Evolutionary conservation across 2,329 filamentous ascomycete species (phyloP).

Genomic region (Epichloe glyceriae): DNA sequence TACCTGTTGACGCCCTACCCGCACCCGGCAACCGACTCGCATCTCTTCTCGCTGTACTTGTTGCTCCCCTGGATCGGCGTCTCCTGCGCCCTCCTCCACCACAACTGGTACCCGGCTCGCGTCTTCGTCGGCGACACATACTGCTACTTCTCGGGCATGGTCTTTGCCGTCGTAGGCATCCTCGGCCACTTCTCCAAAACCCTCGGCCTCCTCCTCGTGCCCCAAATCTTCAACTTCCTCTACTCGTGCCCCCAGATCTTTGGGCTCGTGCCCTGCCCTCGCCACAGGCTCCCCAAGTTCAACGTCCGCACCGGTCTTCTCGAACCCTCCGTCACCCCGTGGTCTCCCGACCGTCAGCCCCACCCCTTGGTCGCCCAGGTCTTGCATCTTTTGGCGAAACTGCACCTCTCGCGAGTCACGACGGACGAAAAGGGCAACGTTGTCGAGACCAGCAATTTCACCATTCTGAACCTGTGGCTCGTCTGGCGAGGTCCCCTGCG

Average conservation of each 20-base stretch:
- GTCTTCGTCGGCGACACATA: conserved; percentile 98
- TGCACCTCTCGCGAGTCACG: conserved; percentile 56
- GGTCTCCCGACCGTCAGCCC: conserved; percentile 55
- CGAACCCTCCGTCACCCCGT: conserved; percentile 75
- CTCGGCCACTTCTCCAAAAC: conserved; percentile 98
- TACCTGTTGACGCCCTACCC: conserved; percentile 77
- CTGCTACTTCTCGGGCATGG: conserved; percentile 99
- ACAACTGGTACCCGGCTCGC: conserved; percentile 92
- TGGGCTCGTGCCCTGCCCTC: conserved; percentile 77
- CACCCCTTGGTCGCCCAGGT: conserved; percentile 45
- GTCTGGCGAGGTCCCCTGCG: conserved; percentile 87
- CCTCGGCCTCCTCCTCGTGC: conserved; percentile 75
- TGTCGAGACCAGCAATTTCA: conserved; percentile 76
- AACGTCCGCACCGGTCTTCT: conserved; percentile 73
- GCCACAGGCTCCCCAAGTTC: conserved; percentile 82
- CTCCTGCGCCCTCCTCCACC: conserved; percentile 68
- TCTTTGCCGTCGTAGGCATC: conserved; percentile 94
- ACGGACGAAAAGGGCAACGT: conserved; percentile 57
- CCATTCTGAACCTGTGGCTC: conserved; percentile 89
- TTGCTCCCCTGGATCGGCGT: conserved; percentile 90
- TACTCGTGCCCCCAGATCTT: conserved; percentile 92
- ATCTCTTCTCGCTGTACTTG: conserved; percentile 91
- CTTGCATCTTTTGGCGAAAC: conserved; percentile 54
- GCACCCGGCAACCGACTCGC: conserved; percentile 88
- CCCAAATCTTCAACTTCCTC: conserved; percentile 92